These are phyloP conservation scores for Pythium plurisporium DNA, from an alignment of 352 stramenopile genomes.

Conservation along the genomic window DNA sequence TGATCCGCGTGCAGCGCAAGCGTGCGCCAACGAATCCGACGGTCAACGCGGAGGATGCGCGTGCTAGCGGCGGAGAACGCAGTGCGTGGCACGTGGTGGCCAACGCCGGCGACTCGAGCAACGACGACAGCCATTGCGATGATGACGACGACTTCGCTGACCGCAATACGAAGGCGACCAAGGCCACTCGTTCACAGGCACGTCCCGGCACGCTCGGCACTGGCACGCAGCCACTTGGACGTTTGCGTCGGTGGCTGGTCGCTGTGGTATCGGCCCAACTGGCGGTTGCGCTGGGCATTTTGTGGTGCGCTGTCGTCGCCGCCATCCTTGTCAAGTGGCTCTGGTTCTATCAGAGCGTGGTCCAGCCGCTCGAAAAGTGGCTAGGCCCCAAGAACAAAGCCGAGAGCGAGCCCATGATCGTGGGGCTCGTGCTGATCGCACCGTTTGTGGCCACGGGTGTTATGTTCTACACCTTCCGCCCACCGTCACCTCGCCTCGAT, in stretches of 20 bases:
- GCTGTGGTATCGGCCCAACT: conserved; percentile 3
- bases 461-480: conserved; percentile 14
- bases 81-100: conserved; percentile 1
- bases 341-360: conserved; percentile 20
- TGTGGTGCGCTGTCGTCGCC: conserved; percentile 11
- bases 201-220: background rate
- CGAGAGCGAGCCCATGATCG: conserved; percentile 13
- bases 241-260: background rate
- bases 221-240: background rate
- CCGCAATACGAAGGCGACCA: background rate
- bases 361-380: conserved; percentile 15
- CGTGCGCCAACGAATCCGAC: conserved; percentile 1
- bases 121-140: background rate
- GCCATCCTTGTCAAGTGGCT: conserved; percentile 21
- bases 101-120: background rate
- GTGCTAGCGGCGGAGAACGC: background rate
- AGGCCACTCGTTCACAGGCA: background rate
- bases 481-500: conserved; percentile 4
- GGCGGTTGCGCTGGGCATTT: conserved; percentile 9
- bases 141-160: background rate
- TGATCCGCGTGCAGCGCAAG: conserved; percentile 17
- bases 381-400: conserved; percentile 9
- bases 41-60: background rate
- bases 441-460: conserved; percentile 18
- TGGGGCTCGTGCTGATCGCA: conserved; percentile 4